Evolutionary conservation across 2,329 filamentous ascomycete genomes (phyloP).

Genomic region (Fusarium avenaceum): DNA sequence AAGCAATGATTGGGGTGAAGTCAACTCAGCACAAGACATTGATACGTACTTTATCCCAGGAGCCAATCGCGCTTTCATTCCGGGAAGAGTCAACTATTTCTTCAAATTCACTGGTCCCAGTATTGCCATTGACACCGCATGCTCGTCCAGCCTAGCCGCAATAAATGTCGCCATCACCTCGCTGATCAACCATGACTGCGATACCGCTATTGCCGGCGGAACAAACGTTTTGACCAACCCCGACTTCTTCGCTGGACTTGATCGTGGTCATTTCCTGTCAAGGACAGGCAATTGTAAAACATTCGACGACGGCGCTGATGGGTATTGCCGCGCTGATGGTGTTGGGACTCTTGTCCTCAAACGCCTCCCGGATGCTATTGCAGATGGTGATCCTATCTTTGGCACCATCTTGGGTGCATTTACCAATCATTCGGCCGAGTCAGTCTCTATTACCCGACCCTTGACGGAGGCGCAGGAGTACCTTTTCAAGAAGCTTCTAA

Average conservation of each 20-base stretch:
- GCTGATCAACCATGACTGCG: slow-evolving; percentile 77
- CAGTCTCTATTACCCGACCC: slow-evolving; percentile 57
- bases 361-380: slow-evolving; percentile 58
- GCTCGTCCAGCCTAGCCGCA: slow-evolving; percentile 78
- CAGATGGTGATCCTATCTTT: slow-evolving; percentile 73
- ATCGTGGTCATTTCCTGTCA: slow-evolving; percentile 74
- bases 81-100: slow-evolving; percentile 78
- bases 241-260: slow-evolving; percentile 73
- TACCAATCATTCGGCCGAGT: slow-evolving; percentile 44
- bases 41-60: slow-evolving; percentile 5
- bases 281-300: slow-evolving; percentile 57
- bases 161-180: slow-evolving; percentile 78
- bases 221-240: slow-evolving; percentile 76
- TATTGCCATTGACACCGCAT: slow-evolving; percentile 79
- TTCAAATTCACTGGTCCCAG: slow-evolving; percentile 81
- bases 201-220: slow-evolving; percentile 85
- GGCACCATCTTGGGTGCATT: slow-evolving; percentile 41
- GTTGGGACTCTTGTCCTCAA: slow-evolving; percentile 63
- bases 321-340: slow-evolving; percentile 67
- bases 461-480: slow-evolving; percentile 74
- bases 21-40: background rate
- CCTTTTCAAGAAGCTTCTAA: slow-evolving; percentile 75
- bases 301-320: slow-evolving; percentile 69
- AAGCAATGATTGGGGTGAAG: slow-evolving; percentile 7
- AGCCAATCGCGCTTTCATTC: slow-evolving; percentile 60